These are phyloP conservation scores for Zygosaccharomyces sapae DNA, from an alignment of 1,139 yeast species.

Conservation along the genomic window DNA sequence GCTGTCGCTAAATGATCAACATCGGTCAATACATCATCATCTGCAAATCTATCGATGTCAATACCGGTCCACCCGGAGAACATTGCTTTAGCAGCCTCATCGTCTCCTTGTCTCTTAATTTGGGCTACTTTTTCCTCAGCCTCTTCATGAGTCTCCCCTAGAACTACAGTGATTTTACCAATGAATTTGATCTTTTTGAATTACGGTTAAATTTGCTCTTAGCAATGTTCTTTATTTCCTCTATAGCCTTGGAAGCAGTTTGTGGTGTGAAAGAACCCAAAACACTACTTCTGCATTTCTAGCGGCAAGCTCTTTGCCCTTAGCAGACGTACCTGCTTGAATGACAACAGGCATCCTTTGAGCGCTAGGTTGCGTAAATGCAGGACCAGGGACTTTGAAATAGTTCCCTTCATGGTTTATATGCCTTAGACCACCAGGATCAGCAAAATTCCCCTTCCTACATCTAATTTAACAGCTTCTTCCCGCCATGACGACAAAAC, in stretches of 20 bases:
- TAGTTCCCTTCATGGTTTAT: slow-evolving; percentile 42
- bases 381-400: slow-evolving; percentile 46
- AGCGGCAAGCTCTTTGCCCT: slow-evolving; percentile 45
- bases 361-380: slow-evolving; percentile 43
- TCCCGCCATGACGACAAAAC: slow-evolving; percentile 46
- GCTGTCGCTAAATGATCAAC: slow-evolving; percentile 33
- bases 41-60: slow-evolving; percentile 32
- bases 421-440: slow-evolving; percentile 42
- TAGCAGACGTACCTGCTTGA: slow-evolving; percentile 47
- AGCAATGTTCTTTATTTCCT: slow-evolving; percentile 28
- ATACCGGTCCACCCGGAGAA: slow-evolving; percentile 39
- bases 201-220: slow-evolving; percentile 30
- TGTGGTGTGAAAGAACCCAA: slow-evolving; percentile 35
- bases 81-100: slow-evolving; percentile 35
- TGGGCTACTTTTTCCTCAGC: slow-evolving; percentile 33
- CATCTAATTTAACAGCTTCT: slow-evolving; percentile 42
- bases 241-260: slow-evolving; percentile 20
- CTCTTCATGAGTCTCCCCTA: slow-evolving; percentile 37
- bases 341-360: slow-evolving; percentile 46
- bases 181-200: slow-evolving; percentile 33
- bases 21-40: slow-evolving; percentile 36
- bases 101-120: slow-evolving; percentile 25
- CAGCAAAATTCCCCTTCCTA: slow-evolving; percentile 38
- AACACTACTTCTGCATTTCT: slow-evolving; percentile 46
- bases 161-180: slow-evolving; percentile 30